These are phyloP conservation scores for Aureobasidium sp. DNA, from an alignment of 2,329 filamentous ascomycete species.

Conservation along the genomic window DNA sequence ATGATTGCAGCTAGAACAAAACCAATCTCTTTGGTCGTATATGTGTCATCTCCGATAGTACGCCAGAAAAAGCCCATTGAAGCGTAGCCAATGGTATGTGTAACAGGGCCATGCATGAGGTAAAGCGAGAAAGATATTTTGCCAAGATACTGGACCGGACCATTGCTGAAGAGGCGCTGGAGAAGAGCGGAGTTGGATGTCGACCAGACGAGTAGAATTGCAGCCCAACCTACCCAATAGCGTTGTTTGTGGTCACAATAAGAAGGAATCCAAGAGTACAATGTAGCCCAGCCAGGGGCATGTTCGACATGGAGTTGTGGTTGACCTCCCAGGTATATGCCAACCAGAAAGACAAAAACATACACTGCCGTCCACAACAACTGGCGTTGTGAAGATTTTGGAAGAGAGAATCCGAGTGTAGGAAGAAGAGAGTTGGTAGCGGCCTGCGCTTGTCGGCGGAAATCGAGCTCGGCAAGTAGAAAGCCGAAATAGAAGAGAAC, in stretches of 20 bases:
- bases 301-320: background rate
- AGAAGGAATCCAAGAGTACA: background rate
- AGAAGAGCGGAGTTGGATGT: slow-evolving; percentile 39
- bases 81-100: slow-evolving; percentile 47
- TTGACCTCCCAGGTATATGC: slow-evolving; percentile 11
- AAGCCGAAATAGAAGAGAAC: slow-evolving; percentile 48
- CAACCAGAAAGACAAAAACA: slow-evolving; percentile 7
- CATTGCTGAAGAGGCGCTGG: slow-evolving; percentile 44
- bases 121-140: slow-evolving; percentile 55
- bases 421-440: background rate
- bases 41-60: slow-evolving; percentile 39
- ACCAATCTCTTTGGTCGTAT: slow-evolving; percentile 44
- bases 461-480: slow-evolving; percentile 47
- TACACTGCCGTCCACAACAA: background rate
- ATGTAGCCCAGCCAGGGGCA: slow-evolving; percentile 5
- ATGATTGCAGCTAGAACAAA: slow-evolving; percentile 48
- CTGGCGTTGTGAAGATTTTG: background rate
- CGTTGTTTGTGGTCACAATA: slow-evolving; percentile 29
- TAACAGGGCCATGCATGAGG: slow-evolving; percentile 51
- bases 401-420: background rate
- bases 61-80: slow-evolving; percentile 44
- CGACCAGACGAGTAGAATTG: slow-evolving; percentile 45
- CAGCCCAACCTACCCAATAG: slow-evolving; percentile 50
- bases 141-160: slow-evolving; percentile 49
- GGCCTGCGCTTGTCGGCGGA: slow-evolving; percentile 27